Base-by-base conservation (phyloP, 768 basidiomycete genomes). In the Tricholomella constricta region DNA sequence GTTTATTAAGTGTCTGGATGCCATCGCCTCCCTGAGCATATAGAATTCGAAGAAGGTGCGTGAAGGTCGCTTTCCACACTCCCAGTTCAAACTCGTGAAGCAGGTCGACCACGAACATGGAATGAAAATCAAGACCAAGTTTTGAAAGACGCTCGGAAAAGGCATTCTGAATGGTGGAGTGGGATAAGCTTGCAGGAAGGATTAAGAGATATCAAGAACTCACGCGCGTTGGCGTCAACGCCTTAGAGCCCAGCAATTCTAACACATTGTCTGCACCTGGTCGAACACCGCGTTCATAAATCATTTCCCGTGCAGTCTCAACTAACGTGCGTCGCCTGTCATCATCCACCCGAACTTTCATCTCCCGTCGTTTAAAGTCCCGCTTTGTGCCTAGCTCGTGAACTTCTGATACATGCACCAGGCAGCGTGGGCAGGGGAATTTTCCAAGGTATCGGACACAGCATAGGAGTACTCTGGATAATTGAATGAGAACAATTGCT, bases 1-100 rank as follows among this genome's bases (percentile, higher is more conserved):
- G 54, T 8, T 19, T 17, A 53, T 71, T 57, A 12, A 71, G 51
- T 38, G 64, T 62, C 36, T 56, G 23, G 0, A 67, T 57, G 20
- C 47, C 19, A 34, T 57, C 42, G 23, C 31, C 19, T 2, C 61
- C 29, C 6, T 29, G 6, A 1, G 61, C 52, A 55, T 72, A 42
- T 11, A 76, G 45, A 8, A 76, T 62, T 0, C 65, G 65, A 8
- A 75, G 63, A 1, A 76, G 65, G 35, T 77, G 75, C 0, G 51
- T 64, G 6, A 75, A 59, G 0, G 73, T 27, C 0, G 59, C 55
- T 38, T 72, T 76, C 70, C 72, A 76, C 1, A 72, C 64, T 0
- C 75, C 72, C 0, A 74, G 55, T 37, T 74, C 70, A 48, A 72
- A 55, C 51, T 75, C 72, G 48, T 76, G 75, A 59, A 77, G 59